Evolutionary conservation across 1,284 basidiomycete genomes (phyloP), one percentile per base, ranked within the genome.

Genomic region (Puccinia triticina): DNA sequence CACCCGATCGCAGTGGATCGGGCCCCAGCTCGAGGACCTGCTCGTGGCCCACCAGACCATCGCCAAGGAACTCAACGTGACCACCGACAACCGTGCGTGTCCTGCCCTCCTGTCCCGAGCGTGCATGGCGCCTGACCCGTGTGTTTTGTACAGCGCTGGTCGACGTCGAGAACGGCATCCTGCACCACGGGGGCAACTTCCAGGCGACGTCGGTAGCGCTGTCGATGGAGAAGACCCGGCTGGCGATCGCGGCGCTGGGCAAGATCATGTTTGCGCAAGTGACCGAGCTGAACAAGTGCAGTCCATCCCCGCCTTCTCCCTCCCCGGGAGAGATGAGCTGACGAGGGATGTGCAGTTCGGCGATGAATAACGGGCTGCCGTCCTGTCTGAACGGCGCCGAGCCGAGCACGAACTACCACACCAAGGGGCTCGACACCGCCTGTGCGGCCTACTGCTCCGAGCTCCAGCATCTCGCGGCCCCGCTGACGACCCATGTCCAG

Each of bases 171-270:
- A 91, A 90, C 29, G 91, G 91, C 5, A 88, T 89, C 64, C 89
- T 93, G 10, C 92, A 93, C 86, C 92, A 94, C 84, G 93, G 93
- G 29, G 94, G 94, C 16, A 94, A 94, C 86, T 94, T 95, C 90
- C 93, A 94, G 86, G 93, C 93, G 0, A 93, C 94, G 90, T 90
- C 93, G 0, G 90, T 95, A 74, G 93, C 93, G 12, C 94, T 93
- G 83, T 92, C 92, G 8, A 94, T 95, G 92, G 94, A 95, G 87
- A 93, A 94, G 87, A 92, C 93, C 2, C 92, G 94, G 23, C 90
- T 95, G 55, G 90, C 92, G 3, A 88, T 95, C 40, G 91, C 93
- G 84, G 93, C 94, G 85, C 90, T 95, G 80, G 94, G 93, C 82
- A 93, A 94, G 87, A 88, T 95, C 72, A 88, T 94, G 83, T 95